Percentiles rank a stretch among this genome's conserved stretches.
Evolutionary conservation across 805 yeast genomes (phyloP).

Genomic region (Yamadazyma takamatsuzukensis): DNA sequence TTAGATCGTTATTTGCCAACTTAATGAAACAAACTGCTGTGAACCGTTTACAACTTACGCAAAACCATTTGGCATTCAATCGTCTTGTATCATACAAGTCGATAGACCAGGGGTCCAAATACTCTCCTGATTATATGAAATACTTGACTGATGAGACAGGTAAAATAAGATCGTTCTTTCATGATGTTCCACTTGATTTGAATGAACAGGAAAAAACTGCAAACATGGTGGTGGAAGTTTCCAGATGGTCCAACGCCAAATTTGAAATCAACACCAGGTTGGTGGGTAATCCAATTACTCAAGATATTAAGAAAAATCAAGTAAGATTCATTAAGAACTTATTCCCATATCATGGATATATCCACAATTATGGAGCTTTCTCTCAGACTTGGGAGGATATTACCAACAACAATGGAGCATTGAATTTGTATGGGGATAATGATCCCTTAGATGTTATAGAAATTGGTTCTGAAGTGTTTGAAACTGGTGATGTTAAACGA

Average conservation of each 20-base stretch:
- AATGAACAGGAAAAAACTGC: slow-evolving; percentile 39
- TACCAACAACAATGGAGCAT: slow-evolving; percentile 44
- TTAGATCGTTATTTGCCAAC: too few relatives aligned
- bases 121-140: slow-evolving; percentile 35
- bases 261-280: slow-evolving; percentile 64
- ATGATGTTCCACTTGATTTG: slow-evolving; percentile 62
- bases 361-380: slow-evolving; percentile 84
- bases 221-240: slow-evolving; percentile 44
- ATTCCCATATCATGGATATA: slow-evolving; percentile 81
- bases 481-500: slow-evolving; percentile 73
- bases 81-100: slow-evolving; percentile 1
- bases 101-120: slow-evolving; percentile 30
- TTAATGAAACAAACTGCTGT: too few relatives aligned
- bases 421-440: slow-evolving; percentile 41
- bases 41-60: slow-evolving; percentile 4
- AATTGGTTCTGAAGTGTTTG: slow-evolving; percentile 66
- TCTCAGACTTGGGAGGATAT: slow-evolving; percentile 99
- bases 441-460: slow-evolving; percentile 71
- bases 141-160: slow-evolving; percentile 41
- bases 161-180: slow-evolving; percentile 60
- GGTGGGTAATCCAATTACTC: slow-evolving; percentile 72
- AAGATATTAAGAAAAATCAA: slow-evolving; percentile 73
- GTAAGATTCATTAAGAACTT: slow-evolving; percentile 74
- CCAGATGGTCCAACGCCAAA: slow-evolving; percentile 78
- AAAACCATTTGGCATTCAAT: slow-evolving; percentile 2